These are phyloP conservation scores for Parasarocladium wereldwijsianum DNA, from an alignment of 2,329 filamentous ascomycete species.

Conservation along the genomic window DNA sequence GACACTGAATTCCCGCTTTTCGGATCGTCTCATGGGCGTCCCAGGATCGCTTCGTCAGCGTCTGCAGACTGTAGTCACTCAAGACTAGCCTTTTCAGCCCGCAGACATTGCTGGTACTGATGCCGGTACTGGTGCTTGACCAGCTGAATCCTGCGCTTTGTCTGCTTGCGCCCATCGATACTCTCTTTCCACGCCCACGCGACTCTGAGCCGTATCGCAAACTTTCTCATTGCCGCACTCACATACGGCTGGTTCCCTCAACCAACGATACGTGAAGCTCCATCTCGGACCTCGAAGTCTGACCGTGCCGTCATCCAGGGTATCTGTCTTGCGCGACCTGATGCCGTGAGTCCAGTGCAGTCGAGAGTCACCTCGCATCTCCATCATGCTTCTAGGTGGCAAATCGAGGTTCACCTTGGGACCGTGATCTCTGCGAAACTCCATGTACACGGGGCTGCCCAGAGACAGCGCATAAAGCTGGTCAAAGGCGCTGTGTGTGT, in stretches of 20 bases:
- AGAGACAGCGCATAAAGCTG: constrained; percentile 30
- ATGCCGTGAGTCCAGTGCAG: constrained; percentile 43
- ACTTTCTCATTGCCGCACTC: constrained; percentile 33
- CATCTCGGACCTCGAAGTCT: constrained; percentile 28
- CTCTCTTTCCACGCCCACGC: background rate
- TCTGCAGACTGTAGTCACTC: too few relatives aligned
- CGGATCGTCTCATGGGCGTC: too few relatives aligned
- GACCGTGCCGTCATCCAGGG: constrained; percentile 27
- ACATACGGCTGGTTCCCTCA: constrained; percentile 28
- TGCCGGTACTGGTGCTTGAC: too few relatives aligned
- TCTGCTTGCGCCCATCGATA: too few relatives aligned
- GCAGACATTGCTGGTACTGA: too few relatives aligned
- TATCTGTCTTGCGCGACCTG: constrained; percentile 36
- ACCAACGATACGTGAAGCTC: constrained; percentile 42
- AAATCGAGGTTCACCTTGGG: constrained; percentile 27
- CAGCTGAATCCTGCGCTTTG: too few relatives aligned
- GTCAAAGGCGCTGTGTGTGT: constrained; percentile 34
- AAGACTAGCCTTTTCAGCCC: too few relatives aligned
- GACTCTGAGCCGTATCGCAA: constrained; percentile 25
- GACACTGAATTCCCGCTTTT: too few relatives aligned
- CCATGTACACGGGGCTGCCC: constrained; percentile 27
- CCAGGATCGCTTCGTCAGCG: too few relatives aligned
- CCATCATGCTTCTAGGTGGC: constrained; percentile 32
- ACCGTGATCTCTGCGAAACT: constrained; percentile 18
- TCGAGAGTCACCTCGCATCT: constrained; percentile 32